A percentile compares a stretch with the other conserved stretches of the same genome.
phyloP scores from a whole-genome alignment of 345 rosid genomes.

The Heritiera littoralis region DNA sequence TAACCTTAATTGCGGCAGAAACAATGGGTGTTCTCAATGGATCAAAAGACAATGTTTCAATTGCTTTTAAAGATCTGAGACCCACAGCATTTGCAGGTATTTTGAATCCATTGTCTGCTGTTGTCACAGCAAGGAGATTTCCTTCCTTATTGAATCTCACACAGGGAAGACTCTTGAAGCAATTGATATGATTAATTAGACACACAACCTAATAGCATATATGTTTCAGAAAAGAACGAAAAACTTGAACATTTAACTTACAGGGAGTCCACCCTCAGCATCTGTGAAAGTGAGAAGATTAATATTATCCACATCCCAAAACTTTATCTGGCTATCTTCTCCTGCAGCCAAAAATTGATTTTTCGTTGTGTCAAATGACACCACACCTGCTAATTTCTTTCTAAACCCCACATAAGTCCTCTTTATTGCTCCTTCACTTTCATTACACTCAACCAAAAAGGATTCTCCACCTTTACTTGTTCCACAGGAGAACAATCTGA shows the following conservation, averaged over 20 bases:
- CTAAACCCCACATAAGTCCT: slow-evolving; percentile 67
- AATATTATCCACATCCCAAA: slow-evolving; percentile 86
- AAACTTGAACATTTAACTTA: slow-evolving; percentile 44
- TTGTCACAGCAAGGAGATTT: slow-evolving; percentile 83
- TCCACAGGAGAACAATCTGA: slow-evolving; percentile 18
- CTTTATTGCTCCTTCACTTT: slow-evolving; percentile 87
- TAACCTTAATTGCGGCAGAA: slow-evolving; percentile 60
- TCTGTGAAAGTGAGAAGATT: slow-evolving; percentile 46
- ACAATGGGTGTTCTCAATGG: slow-evolving; percentile 62
- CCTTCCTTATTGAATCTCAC: slow-evolving; percentile 88
- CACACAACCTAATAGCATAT: slow-evolving; percentile 7
- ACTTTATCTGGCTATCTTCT: slow-evolving; percentile 81
- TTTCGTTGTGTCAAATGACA: slow-evolving; percentile 82
- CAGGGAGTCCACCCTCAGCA: slow-evolving; percentile 53
- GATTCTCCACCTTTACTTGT: slow-evolving; percentile 81
- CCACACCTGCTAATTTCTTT: slow-evolving; percentile 64
- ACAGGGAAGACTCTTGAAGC: slow-evolving; percentile 69
- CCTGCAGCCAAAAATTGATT: slow-evolving; percentile 91
- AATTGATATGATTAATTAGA: slow-evolving; percentile 20
- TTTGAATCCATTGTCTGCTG: slow-evolving; percentile 88
- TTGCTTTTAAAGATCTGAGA: slow-evolving; percentile 56
- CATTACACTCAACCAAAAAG: slow-evolving; percentile 88
- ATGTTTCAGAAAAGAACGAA: slow-evolving; percentile 4
- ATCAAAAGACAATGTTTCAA: slow-evolving; percentile 64
- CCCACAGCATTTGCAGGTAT: slow-evolving; percentile 80